Evolutionary conservation across 331 rosid species (phyloP), one percentile per base, ranked within the genome.

Genomic region (Prunus yedoensis): DNA sequence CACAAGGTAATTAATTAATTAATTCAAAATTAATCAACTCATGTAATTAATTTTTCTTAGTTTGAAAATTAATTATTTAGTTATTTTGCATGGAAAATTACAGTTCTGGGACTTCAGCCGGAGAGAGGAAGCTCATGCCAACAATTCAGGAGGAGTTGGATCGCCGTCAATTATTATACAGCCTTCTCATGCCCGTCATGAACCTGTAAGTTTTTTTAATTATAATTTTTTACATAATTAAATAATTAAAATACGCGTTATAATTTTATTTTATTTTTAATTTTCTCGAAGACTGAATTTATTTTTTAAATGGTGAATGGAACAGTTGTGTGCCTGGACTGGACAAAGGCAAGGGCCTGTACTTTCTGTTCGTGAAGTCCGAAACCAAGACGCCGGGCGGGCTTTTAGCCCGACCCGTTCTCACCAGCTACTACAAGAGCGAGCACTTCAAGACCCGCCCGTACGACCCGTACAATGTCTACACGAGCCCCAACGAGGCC

Each of bases 401-500:
- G 43, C 85, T 87, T 1, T 23, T 84, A 78, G 91, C 91, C 74
- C 85, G 91, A 58, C 91, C 91, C 14, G 91, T 87, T 5, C 78
- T 87, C 17, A 87, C 91, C 35, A 84, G 88, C 75, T 87, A 87
- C 80, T 87, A 87, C 82, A 87, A 87, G 49, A 82, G 87, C 74
- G 91, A 87, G 17, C 91, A 87, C 59, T 87, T 87, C 86, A 87
- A 87, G 78, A 84, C 88, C 75, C 87, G 91, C 56, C 91, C 91
- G 23, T 82, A 82, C 82, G 91, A 87, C 81, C 91, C 91, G 28
- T 84, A 77, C 78, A 84, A 71, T 23, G 91, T 87, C 52, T 82
- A 87, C 80, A 87, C 91, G 0, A 87, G 91, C 83, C 91, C 91
- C 5, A 84, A 84, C 25, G 88, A 87, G 69, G 88, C 91, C 45